Evolutionary conservation across 1,284 basidiomycete genomes (phyloP).

Genomic region (Pterula multifida): DNA sequence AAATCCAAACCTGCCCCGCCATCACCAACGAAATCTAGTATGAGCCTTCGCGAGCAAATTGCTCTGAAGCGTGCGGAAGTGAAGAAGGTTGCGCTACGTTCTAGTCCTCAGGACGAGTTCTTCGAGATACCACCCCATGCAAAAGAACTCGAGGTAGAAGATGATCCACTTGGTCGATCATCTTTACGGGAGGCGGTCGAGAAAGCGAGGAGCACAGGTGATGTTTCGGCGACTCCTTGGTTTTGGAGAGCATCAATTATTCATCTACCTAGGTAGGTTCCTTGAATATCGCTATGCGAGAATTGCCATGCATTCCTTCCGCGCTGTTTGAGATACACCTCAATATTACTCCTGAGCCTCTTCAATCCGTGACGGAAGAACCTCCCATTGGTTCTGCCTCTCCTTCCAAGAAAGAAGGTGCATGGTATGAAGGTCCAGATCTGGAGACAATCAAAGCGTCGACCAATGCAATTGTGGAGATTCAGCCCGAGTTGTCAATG

Average conservation of each 20-base stretch:
- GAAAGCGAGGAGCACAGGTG: conserved; percentile 63
- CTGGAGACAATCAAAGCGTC: conserved; percentile 59
- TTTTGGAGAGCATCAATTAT: conserved; percentile 30
- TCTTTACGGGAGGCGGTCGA: conserved; percentile 67
- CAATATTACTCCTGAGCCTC: conserved; percentile 49
- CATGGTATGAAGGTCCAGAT: conserved; percentile 75
- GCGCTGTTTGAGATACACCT: conserved; percentile 72
- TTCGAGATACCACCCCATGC: conserved; percentile 28
- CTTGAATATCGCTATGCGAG: conserved; percentile 61
- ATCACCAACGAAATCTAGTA: conserved; percentile 19
- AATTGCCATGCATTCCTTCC: conserved; percentile 57
- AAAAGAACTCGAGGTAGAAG: conserved; percentile 26
- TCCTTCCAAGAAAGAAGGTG: conserved; percentile 26
- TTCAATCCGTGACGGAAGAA: conserved; percentile 52
- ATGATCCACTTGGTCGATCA: conserved; percentile 52
- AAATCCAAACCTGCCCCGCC: conserved; percentile 2
- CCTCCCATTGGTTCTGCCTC: conserved; percentile 23
- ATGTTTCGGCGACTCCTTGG: conserved; percentile 18
- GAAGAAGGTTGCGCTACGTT: conserved; percentile 34
- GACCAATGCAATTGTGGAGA: conserved; percentile 65
- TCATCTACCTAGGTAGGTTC: conserved; percentile 39
- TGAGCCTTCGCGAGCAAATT: conserved; percentile 63
- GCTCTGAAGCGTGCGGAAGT: conserved; percentile 63
- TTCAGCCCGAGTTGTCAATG: conserved; percentile 69
- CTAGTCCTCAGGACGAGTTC: conserved; percentile 15